Evolutionary conservation across 495 filamentous ascomycete species (phyloP).

Genomic region (Penicillium roqueforti): DNA sequence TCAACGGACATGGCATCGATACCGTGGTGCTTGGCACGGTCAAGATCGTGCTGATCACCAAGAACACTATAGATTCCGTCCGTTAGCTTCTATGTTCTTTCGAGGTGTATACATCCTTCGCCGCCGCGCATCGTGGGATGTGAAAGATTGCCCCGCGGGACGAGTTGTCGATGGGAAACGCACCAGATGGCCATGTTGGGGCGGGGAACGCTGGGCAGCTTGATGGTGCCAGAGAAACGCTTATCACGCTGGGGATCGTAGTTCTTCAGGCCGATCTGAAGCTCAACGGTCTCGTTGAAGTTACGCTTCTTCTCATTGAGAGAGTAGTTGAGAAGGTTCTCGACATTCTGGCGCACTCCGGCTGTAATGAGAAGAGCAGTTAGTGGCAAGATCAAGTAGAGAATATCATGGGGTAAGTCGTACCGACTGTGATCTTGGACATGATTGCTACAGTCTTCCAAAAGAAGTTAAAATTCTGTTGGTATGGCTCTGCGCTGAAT

Average conservation of each 20-base stretch:
- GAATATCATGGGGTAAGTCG: conserved; percentile 28
- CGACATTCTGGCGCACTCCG: conserved; percentile 93
- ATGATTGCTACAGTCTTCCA: conserved; percentile 63
- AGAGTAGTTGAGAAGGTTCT: conserved; percentile 88
- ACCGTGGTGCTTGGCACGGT: conserved; percentile 96
- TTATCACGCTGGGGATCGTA: conserved; percentile 99
- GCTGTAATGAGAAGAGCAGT: conserved; percentile 47
- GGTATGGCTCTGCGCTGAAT: conserved; percentile 64
- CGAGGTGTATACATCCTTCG: background rate
- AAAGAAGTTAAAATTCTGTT: conserved; percentile 56
- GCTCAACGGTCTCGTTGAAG: conserved; percentile 88
- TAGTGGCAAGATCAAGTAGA: conserved; percentile 19
- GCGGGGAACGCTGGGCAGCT: conserved; percentile 83
- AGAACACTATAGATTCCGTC: conserved; percentile 59
- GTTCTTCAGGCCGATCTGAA: conserved; percentile 99
- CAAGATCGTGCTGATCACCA: conserved; percentile 99
- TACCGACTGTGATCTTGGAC: conserved; percentile 87
- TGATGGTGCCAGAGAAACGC: conserved; percentile 99
- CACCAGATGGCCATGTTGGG: conserved; percentile 93
- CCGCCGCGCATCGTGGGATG: background rate
- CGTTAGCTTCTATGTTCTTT: background rate
- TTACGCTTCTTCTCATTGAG: conserved; percentile 98
- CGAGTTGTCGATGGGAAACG: conserved; percentile 21
- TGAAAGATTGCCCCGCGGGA: background rate
- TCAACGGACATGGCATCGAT: conserved; percentile 96